Percentiles rank a stretch among this genome's conserved stretches.
Conservation (phyloP, 768 basidiomycete genomes). For the Boletus sp. region DNA sequence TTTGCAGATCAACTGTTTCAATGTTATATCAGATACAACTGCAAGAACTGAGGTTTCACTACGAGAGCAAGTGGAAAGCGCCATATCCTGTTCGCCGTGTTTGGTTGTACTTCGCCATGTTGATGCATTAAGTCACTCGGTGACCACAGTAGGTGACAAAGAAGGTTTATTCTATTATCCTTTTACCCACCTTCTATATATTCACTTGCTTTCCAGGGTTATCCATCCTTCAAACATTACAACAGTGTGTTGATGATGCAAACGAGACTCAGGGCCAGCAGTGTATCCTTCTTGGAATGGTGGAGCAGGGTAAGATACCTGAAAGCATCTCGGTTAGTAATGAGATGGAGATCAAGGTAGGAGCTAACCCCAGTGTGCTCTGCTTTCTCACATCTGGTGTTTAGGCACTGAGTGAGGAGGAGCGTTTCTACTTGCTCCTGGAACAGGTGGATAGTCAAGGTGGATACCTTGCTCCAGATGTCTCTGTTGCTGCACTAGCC, state of each 20-base stretch:
- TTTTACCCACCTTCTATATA: not conserved
- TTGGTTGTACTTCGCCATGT: slow-evolving; percentile 75
- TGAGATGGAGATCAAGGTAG: slow-evolving; percentile 71
- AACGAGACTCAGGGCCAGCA: slow-evolving; percentile 68
- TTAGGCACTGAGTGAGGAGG: slow-evolving; percentile 78
- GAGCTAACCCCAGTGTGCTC: not conserved
- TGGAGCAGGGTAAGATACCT: slow-evolving; percentile 63
- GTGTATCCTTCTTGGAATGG: slow-evolving; percentile 70
- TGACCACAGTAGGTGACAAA: slow-evolving; percentile 57
- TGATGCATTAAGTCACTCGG: slow-evolving; percentile 73
- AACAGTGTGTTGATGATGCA: slow-evolving; percentile 57
- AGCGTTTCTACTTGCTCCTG: slow-evolving; percentile 61
- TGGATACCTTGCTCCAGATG: slow-evolving; percentile 62
- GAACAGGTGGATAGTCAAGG: slow-evolving; percentile 37
- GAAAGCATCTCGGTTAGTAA: slow-evolving; percentile 79
- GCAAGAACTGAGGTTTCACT: slow-evolving; percentile 72
- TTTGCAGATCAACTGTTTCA: slow-evolving; percentile 79
- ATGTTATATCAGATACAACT: slow-evolving; percentile 74
- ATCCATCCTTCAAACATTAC: slow-evolving; percentile 51
- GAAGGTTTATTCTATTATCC: slow-evolving; percentile 36
- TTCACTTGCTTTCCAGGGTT: slow-evolving; percentile 43
- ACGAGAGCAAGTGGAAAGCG: slow-evolving; percentile 71
- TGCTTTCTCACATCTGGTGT: not conserved
- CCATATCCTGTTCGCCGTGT: slow-evolving; percentile 76
- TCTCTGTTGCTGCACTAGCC: slow-evolving; percentile 68